Evolutionary conservation across 306 rosid species (phyloP), one percentile per base, ranked within the genome.

Genomic region (Alnus glutinosa): DNA sequence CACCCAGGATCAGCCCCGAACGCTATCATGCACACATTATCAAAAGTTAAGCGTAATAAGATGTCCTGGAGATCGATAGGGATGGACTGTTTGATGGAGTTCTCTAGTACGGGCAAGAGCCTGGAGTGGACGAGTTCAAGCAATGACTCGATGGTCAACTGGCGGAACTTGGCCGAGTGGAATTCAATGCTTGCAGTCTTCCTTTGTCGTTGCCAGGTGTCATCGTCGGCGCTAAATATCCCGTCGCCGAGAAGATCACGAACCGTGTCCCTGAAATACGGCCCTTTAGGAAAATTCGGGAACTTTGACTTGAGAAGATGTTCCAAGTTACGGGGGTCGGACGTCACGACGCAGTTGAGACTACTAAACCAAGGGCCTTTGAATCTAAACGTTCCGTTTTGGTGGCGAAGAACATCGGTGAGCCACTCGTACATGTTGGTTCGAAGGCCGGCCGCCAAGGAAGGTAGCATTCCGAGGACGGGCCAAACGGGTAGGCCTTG

Each of bases 1-100:
- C 98, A 95, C 57, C 98, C 97, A 2, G 98, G 98, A 76, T 95
- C 98, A 30, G 86, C 98, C 16, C 98, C 98, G 37, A 92, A 95
- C 1, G 98, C 98, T 32, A 95, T 89, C 92, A 95, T 87, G 73
- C 98, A 95, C 0, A 95, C 94, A 63, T 95, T 92, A 49, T 95
- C 98, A 73, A 95, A 95, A 16, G 98, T 95, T 32, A 95, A 66
- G 77, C 98, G 85, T 14, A 95, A 44, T 8, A 95, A 84, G 30
- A 95, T 83, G 59, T 95, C 98, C 76, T 95, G 98, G 6, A 95
- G 88, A 76, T 95, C 98, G 4, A 90, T 75, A 2, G 78, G 19
- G 9, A 18, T 6, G 0, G 79, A 37, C 66, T 85, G 37, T 28
- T 80, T 75, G 44, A 80, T 58, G 0, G 90, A 79, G 68, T 83